Conservation (phyloP, 345 rosid genomes). For the Litchi chinensis region DNA sequence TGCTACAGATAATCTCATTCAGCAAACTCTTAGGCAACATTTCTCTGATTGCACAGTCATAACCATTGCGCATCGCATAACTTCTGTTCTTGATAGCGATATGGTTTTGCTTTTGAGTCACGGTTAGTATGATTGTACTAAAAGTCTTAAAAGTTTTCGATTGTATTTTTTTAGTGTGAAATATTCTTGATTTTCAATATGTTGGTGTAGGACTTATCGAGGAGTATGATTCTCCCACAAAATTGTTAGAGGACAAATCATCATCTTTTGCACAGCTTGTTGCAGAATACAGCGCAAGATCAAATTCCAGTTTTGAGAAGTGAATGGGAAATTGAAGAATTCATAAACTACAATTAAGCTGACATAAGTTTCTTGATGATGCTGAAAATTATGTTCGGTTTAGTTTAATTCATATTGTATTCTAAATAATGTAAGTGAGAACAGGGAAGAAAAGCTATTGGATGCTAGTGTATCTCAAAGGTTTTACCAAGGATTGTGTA, state of each 20-base stretch:
- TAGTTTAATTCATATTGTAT: not conserved
- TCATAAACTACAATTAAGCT: not conserved
- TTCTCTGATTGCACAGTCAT: slow-evolving; percentile 70
- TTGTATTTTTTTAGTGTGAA: not conserved
- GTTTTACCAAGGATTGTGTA: not conserved
- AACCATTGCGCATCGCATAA: slow-evolving; percentile 84
- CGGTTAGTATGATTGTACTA: slow-evolving; percentile 39
- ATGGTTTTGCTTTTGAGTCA: slow-evolving; percentile 74
- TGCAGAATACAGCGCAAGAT: slow-evolving; percentile 67
- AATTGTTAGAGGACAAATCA: slow-evolving; percentile 59
- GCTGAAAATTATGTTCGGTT: not conserved
- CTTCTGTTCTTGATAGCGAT: slow-evolving; percentile 82
- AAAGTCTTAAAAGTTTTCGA: not conserved
- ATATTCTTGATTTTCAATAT: not conserved
- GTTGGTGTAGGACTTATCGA: slow-evolving; percentile 58
- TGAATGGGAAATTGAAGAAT: not conserved
- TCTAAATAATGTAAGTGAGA: not conserved
- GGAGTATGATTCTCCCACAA: slow-evolving; percentile 65
- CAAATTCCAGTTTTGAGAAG: slow-evolving; percentile 46
- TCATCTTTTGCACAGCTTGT: slow-evolving; percentile 81
- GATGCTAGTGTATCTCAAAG: not conserved
- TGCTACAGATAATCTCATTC: slow-evolving; percentile 80
- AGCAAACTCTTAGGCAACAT: slow-evolving; percentile 63
- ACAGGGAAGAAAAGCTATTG: not conserved
- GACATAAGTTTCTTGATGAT: not conserved